Evolutionary conservation across 2,329 filamentous ascomycete genomes (phyloP).

Genomic region (Ophiostoma ulmi): DNA sequence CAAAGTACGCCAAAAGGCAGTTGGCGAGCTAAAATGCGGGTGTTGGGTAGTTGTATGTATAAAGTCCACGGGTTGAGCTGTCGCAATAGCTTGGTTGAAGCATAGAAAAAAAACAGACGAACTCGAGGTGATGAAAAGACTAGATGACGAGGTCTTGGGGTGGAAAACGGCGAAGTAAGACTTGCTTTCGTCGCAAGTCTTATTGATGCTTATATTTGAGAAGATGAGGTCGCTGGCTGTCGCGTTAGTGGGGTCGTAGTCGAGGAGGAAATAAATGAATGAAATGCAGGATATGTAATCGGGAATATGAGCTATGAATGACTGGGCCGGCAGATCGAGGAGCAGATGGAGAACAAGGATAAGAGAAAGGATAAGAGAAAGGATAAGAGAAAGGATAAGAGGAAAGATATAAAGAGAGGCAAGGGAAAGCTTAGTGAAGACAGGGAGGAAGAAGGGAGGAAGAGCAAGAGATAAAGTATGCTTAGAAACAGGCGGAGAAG

Average conservation of each 20-base stretch:
- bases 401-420: constrained; percentile 12
- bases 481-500: constrained; percentile 1
- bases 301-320: not conserved
- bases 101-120: not conserved
- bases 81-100: not conserved
- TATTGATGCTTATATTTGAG: too few relatives aligned
- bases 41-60: not conserved
- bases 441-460: constrained; percentile 18
- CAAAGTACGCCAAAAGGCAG: not conserved
- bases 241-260: constrained; percentile 1
- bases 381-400: not conserved
- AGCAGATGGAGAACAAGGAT: not conserved
- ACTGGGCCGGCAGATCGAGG: constrained; percentile 3
- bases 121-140: not conserved
- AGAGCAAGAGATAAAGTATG: not conserved
- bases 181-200: too few relatives aligned
- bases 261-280: not conserved
- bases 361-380: not conserved
- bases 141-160: not conserved
- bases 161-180: too few relatives aligned
- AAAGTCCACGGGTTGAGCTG: not conserved
- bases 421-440: constrained; percentile 26
- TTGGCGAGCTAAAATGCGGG: not conserved
- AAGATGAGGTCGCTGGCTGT: not conserved
- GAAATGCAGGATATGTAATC: not conserved